phyloP scores from a whole-genome alignment of 352 stramenopile species.

The Globisporangium perplexum region DNA sequence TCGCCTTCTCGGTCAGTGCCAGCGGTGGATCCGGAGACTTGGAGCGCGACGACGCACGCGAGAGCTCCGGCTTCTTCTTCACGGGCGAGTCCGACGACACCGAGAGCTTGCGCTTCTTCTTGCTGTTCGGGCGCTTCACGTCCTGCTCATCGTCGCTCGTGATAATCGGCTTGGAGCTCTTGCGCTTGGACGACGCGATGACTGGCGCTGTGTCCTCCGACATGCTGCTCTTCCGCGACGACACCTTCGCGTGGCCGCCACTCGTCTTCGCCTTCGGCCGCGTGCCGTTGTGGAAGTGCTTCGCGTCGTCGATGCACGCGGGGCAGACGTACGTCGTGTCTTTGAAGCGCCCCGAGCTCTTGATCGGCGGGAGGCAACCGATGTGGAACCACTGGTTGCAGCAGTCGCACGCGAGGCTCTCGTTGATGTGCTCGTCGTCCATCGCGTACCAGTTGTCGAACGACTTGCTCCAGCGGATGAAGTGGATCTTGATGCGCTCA shows the following conservation, averaged over 20 bases:
- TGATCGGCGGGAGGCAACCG: conserved; percentile 76
- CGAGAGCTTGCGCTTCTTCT: conserved; percentile 43
- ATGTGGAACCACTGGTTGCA: conserved; percentile 89
- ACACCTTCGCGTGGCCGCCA: conserved; percentile 6
- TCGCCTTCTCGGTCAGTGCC: not conserved
- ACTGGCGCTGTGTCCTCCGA: conserved; percentile 12
- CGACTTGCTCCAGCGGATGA: conserved; percentile 81
- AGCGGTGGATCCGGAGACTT: conserved; percentile 9
- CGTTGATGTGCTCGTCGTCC: conserved; percentile 87
- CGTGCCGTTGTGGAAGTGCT: conserved; percentile 62
- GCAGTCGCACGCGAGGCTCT: conserved; percentile 84
- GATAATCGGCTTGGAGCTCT: conserved; percentile 24
- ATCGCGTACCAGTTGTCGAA: conserved; percentile 88
- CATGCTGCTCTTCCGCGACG: conserved; percentile 13
- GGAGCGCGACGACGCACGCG: conserved; percentile 3
- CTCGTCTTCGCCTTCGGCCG: conserved; percentile 39
- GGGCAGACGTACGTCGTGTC: conserved; percentile 85
- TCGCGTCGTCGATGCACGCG: conserved; percentile 70
- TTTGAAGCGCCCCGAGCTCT: conserved; percentile 79
- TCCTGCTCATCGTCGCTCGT: conserved; percentile 29
- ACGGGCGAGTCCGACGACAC: conserved; percentile 16
- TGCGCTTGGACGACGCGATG: conserved; percentile 14
- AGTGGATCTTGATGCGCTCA: conserved; percentile 86
- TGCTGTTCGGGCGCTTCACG: conserved; percentile 9
- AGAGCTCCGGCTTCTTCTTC: conserved; percentile 18